Base-by-base conservation (phyloP, 2,329 filamentous ascomycete genomes). In the Teratosphaeria nubilosa region DNA sequence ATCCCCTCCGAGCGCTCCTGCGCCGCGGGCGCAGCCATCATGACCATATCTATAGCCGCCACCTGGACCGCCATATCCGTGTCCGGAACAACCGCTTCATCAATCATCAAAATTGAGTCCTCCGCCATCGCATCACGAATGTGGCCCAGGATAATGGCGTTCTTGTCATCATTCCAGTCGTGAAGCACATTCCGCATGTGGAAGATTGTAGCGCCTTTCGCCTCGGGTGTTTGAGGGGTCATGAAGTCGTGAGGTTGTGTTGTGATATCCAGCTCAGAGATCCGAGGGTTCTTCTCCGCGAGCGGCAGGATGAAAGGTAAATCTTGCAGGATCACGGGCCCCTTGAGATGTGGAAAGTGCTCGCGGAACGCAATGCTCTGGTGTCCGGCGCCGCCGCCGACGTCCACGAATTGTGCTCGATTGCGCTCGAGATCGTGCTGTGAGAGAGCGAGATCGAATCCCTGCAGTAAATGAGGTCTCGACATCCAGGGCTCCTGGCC, bases 171-270 rank as follows among this genome's bases (percentile, higher is more conserved):
- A 22, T 59, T 58, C 56, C 66, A 68, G 57, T 69, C 64, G 52
- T 69, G 67, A 41, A 69, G 51, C 4, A 69, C 60, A 14, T 59
- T 61, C 22, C 65, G 64, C 45, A 65, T 51, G 48, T 63, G 66
- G 54, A 66, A 69, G 9, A 61, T 61, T 25, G 59, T 56, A 7
- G 66, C 66, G 14, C 55, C 56, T 48, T 55, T 53, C 10, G 60
- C 48, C 6, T 59, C 61, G n/a, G 41, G 41, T 3, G n/a, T 48
- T 31, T 64, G 61, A 11, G 51, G 32, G 11, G 53, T 11, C 53
- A 63, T 58, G 56, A 63, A 64, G 51, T 63, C 58, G 54, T 64
- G 57, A 34, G 59, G 53, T 50, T 56, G 34, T 16, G 48, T n/a
- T 11, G 56, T 37, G 37, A 61, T 58, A 24, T 59, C 57, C 10